These are phyloP conservation scores for Xylariaceae sp. DNA, from an alignment of 2,329 filamentous ascomycete genomes.

Conservation along the genomic window DNA sequence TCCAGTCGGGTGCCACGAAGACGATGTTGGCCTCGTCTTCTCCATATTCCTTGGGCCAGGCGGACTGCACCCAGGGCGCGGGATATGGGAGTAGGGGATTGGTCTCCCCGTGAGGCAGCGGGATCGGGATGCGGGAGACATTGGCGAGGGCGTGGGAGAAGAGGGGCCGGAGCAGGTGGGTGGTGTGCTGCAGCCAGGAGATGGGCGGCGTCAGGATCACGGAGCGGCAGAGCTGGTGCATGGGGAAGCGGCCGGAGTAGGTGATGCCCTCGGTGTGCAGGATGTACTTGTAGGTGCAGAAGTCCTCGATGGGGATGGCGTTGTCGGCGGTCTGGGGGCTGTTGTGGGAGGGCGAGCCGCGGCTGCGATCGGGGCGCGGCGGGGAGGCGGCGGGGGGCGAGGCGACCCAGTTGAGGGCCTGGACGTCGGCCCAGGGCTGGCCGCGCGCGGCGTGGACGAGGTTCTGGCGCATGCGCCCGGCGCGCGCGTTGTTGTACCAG, in stretches of 20 bases:
- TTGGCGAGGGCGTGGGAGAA: conserved; percentile 30
- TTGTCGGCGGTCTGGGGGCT: conserved; percentile 32
- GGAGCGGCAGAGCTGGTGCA: conserved; percentile 45
- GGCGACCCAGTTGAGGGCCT: conserved; percentile 32
- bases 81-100: conserved; percentile 15
- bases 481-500: conserved; percentile 44
- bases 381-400: background rate
- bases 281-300: conserved; percentile 48
- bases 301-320: conserved; percentile 43
- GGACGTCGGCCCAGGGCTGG: conserved; percentile 44
- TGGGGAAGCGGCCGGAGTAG: conserved; percentile 48
- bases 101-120: conserved; percentile 3
- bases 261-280: conserved; percentile 51
- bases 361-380: background rate
- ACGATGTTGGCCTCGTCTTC: conserved; percentile 31
- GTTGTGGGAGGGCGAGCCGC: no score
- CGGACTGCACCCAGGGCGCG: conserved; percentile 22
- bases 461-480: conserved; percentile 36
- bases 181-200: conserved; percentile 45
- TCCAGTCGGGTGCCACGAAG: conserved; percentile 49
- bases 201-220: conserved; percentile 45
- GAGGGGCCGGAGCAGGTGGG: conserved; percentile 41
- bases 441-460: conserved; percentile 31
- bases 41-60: conserved; percentile 34
- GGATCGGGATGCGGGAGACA: conserved; percentile 9